Evolutionary conservation across 495 filamentous ascomycete species (phyloP).

Genomic region (Podospora conica): DNA sequence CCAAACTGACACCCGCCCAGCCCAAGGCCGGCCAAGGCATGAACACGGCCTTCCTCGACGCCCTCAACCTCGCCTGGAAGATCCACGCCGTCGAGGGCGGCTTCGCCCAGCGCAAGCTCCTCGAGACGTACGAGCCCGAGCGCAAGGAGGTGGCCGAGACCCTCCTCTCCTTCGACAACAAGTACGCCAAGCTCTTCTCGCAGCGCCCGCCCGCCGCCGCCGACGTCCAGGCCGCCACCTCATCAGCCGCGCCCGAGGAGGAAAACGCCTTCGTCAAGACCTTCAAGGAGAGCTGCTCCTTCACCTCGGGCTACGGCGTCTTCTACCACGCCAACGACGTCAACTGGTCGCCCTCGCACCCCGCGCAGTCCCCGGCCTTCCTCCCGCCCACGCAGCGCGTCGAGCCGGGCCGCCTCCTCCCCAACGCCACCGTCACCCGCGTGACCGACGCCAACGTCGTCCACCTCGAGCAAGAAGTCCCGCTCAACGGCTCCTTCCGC

Average conservation of each 20-base stretch:
- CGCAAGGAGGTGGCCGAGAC: slow-evolving; percentile 63
- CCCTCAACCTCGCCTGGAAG: slow-evolving; percentile 81
- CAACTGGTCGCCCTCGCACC: slow-evolving; percentile 61
- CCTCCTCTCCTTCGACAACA: slow-evolving; percentile 66
- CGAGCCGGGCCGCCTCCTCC: slow-evolving; percentile 63
- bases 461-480: slow-evolving; percentile 81
- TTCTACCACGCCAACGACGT: slow-evolving; percentile 57
- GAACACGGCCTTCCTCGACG: slow-evolving; percentile 80
- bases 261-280: slow-evolving; percentile 67
- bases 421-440: slow-evolving; percentile 69
- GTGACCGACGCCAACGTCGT: slow-evolving; percentile 81
- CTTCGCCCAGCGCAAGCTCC: slow-evolving; percentile 48
- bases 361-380: slow-evolving; percentile 64
- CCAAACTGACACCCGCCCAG: slow-evolving; percentile 12
- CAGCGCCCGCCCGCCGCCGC: slow-evolving; percentile 49
- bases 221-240: slow-evolving; percentile 33
- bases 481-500: slow-evolving; percentile 79
- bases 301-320: slow-evolving; percentile 66
- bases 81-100: slow-evolving; percentile 64
- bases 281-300: slow-evolving; percentile 65
- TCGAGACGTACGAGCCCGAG: slow-evolving; percentile 69
- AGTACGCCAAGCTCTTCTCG: slow-evolving; percentile 63
- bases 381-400: slow-evolving; percentile 44
- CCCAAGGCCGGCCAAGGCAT: slow-evolving; percentile 83
- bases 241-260: slow-evolving; percentile 20